Evolutionary conservation across 176 grass and related monocot genomes (phyloP), one percentile per base, ranked within the genome.

Genomic region (Pharus latifolius): DNA sequence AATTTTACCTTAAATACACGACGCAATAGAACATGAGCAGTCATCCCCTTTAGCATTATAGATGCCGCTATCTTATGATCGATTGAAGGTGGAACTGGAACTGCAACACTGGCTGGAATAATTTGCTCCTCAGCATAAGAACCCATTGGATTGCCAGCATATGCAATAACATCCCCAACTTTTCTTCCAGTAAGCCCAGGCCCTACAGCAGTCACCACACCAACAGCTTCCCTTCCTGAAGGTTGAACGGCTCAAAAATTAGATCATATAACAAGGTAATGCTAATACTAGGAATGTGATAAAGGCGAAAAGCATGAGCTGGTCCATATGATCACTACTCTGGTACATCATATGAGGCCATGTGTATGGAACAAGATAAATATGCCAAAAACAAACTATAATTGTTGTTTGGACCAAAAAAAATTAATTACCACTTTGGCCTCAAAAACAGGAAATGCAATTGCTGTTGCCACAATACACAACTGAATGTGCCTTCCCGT

Each of bases 111-210:
- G 45, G 94, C 94, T 3, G 94, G 94, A 65, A 98, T 72, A 38
- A 90, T 88, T 26, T 98, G 94, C 63, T 98, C 87, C 49, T 93
- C 75, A 33, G 94, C 63, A 41, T 98, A 98, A 37, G 94, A 92
- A 4, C 94, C 89, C 83, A 88, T 90, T 19, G 94, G 86, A 26
- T 54, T 85, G 44, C 94, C 86, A 7, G 94, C 94, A 48, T 98
- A 98, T 0, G 80, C 89, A 32, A 97, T 89, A 41, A 92, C 84
- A 68, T 90, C 87, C 20, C 89, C 94, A 3, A 98, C 84, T 78
- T 90, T 70, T 73, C 83, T 82, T 23, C 74, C 94, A 6, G 89
- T 90, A n/a, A 98, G 53, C 6, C 89, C 89, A 42, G 87, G 89
- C 6, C 94, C 94, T 11, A 98, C 84, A 2, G 81, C 89, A 3